Evolutionary conservation across 1,139 yeast species (phyloP).

Genomic region (Pichia sp.): DNA sequence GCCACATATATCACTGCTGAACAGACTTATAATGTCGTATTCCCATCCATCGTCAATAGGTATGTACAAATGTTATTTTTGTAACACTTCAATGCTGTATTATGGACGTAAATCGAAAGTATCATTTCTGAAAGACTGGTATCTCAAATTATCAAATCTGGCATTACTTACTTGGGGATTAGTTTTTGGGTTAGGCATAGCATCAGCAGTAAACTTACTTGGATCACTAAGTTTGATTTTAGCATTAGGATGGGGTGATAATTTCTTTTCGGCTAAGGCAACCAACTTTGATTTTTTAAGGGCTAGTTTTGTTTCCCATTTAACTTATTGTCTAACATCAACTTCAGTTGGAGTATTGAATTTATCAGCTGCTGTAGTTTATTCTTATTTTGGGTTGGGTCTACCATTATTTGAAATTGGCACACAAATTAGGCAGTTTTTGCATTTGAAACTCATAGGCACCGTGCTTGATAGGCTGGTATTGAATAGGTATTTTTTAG

Average conservation of each 20-base stretch:
- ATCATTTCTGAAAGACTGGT: background rate
- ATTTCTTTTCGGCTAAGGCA: background rate
- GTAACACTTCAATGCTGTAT: background rate
- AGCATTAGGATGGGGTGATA: background rate
- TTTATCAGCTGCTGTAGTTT: background rate
- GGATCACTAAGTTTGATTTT: background rate
- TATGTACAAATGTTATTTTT: background rate
- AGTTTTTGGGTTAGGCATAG: background rate
- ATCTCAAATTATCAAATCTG: background rate
- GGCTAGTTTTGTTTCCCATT: background rate
- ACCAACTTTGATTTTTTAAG: background rate
- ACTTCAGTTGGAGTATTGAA: constrained; percentile 1
- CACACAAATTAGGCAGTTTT: background rate
- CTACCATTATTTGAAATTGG: background rate
- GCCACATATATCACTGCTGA: background rate
- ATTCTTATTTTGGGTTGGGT: background rate
- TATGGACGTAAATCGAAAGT: background rate
- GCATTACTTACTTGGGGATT: background rate
- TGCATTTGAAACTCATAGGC: background rate
- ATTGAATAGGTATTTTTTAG: constrained; percentile 4
- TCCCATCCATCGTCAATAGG: background rate
- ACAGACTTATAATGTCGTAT: background rate
- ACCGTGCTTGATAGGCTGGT: constrained; percentile 1
- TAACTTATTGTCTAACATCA: constrained; percentile 2
- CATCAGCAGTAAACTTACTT: background rate